Conservation (phyloP, 2,329 filamentous ascomycete genomes). For the Plectosphaerella sp. region DNA sequence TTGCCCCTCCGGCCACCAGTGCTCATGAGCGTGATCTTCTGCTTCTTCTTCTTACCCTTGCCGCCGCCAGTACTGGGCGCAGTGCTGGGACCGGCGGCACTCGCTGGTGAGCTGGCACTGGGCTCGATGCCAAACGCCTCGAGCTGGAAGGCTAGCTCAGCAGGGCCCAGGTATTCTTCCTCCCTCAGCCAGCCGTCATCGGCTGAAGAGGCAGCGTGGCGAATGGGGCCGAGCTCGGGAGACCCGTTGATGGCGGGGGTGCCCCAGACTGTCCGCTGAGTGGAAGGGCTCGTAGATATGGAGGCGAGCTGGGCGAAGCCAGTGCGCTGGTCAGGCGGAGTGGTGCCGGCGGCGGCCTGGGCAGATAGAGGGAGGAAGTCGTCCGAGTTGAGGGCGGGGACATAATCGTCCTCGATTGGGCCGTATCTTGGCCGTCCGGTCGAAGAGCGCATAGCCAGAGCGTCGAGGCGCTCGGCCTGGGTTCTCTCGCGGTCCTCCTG, state of each 20-base stretch:
- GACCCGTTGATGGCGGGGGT: slow-evolving; percentile 64
- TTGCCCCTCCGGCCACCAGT: slow-evolving; percentile 52
- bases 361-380: slow-evolving; percentile 63
- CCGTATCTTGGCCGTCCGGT: slow-evolving; percentile 35
- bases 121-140: slow-evolving; percentile 41
- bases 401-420: slow-evolving; percentile 31
- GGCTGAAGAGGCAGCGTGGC: slow-evolving; percentile 19
- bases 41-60: slow-evolving; percentile 65
- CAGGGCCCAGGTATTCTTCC: slow-evolving; percentile 64
- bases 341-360: slow-evolving; percentile 36
- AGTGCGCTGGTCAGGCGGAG: slow-evolving; percentile 52
- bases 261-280: slow-evolving; percentile 85
- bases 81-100: slow-evolving; percentile 6
- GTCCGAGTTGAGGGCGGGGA: slow-evolving; percentile 43
- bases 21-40: slow-evolving; percentile 70
- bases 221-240: slow-evolving; percentile 41
- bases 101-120: slow-evolving; percentile 10
- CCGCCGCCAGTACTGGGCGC: slow-evolving; percentile 24
- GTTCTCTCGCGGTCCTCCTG: slow-evolving; percentile 83
- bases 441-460: slow-evolving; percentile 58
- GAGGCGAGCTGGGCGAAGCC: slow-evolving; percentile 68
- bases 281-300: slow-evolving; percentile 76
- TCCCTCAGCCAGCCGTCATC: slow-evolving; percentile 86
- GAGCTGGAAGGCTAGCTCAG: slow-evolving; percentile 57
- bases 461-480: slow-evolving; percentile 76